Evolutionary conservation across 768 basidiomycete species (phyloP).

Genomic region (Phanerodontia chrysosporium): DNA sequence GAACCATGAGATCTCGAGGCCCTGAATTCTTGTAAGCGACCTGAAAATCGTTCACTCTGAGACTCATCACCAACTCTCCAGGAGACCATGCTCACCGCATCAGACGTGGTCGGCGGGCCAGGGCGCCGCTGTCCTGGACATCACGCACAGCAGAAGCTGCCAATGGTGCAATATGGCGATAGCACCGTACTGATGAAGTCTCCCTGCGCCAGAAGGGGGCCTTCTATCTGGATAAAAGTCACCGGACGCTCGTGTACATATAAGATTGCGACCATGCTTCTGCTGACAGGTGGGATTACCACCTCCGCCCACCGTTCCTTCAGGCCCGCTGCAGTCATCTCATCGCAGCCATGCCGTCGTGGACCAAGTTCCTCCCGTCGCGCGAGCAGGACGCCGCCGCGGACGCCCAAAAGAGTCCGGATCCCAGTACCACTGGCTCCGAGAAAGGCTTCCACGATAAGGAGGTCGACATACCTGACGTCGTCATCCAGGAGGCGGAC

Average conservation of each 20-base stretch:
- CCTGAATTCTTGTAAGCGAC: neutral
- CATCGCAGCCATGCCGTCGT: neutral
- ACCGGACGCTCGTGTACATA: neutral
- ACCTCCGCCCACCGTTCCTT: neutral
- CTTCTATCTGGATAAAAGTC: conserved; percentile 5
- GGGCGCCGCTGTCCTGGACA: neutral
- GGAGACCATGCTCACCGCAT: neutral
- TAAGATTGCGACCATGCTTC: neutral
- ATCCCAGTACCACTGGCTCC: neutral
- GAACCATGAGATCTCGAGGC: neutral
- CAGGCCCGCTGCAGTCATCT: too few species aligned
- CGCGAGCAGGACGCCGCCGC: neutral
- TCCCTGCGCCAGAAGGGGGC: neutral
- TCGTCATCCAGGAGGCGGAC: neutral
- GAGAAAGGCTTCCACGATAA: neutral
- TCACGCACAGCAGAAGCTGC: neutral
- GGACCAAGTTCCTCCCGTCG: neutral
- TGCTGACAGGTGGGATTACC: neutral
- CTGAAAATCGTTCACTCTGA: neutral
- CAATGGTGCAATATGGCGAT: conserved; percentile 5
- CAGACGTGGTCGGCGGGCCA: neutral
- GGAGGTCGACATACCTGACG: neutral
- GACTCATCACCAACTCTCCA: neutral
- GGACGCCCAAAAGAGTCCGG: neutral
- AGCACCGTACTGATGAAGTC: neutral